These are phyloP conservation scores for Cercospora janseana DNA, from an alignment of 2,329 filamentous ascomycete genomes.

Conservation along the genomic window DNA sequence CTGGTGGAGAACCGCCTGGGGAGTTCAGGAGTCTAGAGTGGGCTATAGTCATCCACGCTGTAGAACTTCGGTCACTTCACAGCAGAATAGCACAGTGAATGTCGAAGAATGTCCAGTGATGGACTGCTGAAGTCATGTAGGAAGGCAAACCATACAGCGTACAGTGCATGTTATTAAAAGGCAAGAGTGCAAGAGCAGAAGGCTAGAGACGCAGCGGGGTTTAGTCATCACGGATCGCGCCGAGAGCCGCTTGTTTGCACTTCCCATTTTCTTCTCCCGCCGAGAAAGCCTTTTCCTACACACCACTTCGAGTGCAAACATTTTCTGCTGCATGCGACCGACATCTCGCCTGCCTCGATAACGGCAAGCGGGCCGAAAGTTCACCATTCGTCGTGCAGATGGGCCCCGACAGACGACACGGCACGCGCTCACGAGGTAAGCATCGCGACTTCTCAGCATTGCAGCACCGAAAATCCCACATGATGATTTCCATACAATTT, in stretches of 20 bases:
- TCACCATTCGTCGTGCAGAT: background rate
- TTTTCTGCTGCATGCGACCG: conserved; percentile 10
- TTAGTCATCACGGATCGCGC: background rate
- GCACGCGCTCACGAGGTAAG: background rate
- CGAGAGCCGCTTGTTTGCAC: background rate
- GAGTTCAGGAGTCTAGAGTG: too few relatives aligned
- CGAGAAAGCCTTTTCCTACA: background rate
- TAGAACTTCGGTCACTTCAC: too few relatives aligned
- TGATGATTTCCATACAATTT: conserved; percentile 38
- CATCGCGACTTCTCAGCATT: background rate
- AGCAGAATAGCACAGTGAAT: too few relatives aligned
- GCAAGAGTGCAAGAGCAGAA: background rate
- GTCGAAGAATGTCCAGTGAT: too few relatives aligned
- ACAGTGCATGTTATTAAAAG: background rate
- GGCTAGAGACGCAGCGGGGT: background rate
- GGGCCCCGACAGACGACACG: background rate
- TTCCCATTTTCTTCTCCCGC: background rate
- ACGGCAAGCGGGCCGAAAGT: background rate
- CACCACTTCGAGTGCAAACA: background rate
- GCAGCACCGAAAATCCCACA: background rate
- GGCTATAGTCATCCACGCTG: too few relatives aligned
- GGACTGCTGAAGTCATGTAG: too few relatives aligned
- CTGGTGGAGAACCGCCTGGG: too few relatives aligned
- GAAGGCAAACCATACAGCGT: too few relatives aligned
- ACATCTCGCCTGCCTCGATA: conserved; percentile 5